Evolutionary conservation across 2,329 filamentous ascomycete species (phyloP).

Genomic region (Ramichloridium luteum): DNA sequence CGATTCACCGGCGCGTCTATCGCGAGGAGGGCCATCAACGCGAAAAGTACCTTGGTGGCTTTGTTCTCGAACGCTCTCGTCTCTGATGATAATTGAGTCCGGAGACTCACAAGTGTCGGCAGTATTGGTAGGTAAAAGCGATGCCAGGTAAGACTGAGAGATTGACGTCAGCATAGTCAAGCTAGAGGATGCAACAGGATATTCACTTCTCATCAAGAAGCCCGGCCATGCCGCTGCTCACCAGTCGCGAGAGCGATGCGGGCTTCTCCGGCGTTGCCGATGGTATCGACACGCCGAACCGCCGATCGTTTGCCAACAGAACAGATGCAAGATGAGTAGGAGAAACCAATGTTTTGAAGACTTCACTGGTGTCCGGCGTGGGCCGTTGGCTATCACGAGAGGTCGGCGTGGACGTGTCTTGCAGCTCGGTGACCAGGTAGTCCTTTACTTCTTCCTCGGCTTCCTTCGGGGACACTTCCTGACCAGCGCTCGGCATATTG

Average conservation of each 20-base stretch:
- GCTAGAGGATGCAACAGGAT: not conserved
- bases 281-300: conserved; percentile 1
- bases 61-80: not conserved
- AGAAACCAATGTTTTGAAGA: conserved; percentile 6
- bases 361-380: conserved; percentile 3
- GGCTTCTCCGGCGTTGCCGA: not conserved
- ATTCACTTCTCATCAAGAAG: conserved; percentile 5
- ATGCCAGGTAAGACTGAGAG: conserved; percentile 8
- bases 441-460: conserved; percentile 6
- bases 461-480: conserved; percentile 1
- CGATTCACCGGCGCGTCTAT: conserved; percentile 6
- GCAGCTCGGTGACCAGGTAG: conserved; percentile 6
- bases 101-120: conserved; percentile 5
- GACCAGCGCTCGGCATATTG: not conserved
- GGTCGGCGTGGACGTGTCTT: conserved; percentile 1
- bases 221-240: not conserved
- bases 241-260: conserved; percentile 1
- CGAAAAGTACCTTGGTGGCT: conserved; percentile 4
- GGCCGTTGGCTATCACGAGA: not conserved
- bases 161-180: not conserved
- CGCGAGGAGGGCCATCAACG: conserved; percentile 4
- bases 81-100: not conserved
- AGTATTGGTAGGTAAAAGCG: conserved; percentile 7
- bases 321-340: conserved; percentile 5
- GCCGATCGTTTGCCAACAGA: conserved; percentile 5